phyloP scores from a whole-genome alignment of 441 rosid species.

The Erodium moschatum region DNA sequence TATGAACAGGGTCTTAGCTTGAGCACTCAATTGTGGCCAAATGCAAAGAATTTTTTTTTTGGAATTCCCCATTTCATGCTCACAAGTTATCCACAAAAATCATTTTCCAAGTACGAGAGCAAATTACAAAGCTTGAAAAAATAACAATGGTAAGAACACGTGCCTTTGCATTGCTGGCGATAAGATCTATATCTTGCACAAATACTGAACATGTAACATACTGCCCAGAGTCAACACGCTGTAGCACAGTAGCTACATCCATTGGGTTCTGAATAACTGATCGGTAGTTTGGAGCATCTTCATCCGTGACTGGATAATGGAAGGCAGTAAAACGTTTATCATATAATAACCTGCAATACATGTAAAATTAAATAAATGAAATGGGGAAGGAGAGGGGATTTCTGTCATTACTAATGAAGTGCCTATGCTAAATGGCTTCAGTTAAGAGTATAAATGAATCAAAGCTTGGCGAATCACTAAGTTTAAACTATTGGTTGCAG shows the following conservation, averaged over 20 bases:
- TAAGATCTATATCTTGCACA: slow-evolving; percentile 81
- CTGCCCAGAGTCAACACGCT: slow-evolving; percentile 83
- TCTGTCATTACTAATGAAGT: not conserved
- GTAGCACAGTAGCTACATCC: slow-evolving; percentile 88
- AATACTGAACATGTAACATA: slow-evolving; percentile 75
- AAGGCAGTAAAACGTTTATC: slow-evolving; percentile 89
- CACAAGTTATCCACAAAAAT: not conserved
- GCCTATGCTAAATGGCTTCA: too few relatives aligned
- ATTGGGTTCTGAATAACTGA: slow-evolving; percentile 84
- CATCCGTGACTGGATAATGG: slow-evolving; percentile 90
- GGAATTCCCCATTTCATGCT: not conserved
- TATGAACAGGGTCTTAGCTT: not conserved
- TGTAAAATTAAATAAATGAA: slow-evolving; percentile 2
- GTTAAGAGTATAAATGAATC: not conserved
- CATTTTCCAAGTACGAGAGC: not conserved
- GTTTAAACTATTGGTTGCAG: too few relatives aligned
- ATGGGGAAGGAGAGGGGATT: not conserved
- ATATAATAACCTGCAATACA: slow-evolving; percentile 61
- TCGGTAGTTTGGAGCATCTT: slow-evolving; percentile 95
- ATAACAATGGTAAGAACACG: slow-evolving; percentile 10
- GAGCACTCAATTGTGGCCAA: not conserved
- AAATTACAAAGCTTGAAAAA: not conserved
- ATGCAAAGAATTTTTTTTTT: not conserved
- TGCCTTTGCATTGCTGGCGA: slow-evolving; percentile 88
- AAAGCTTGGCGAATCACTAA: not conserved